Conservation (phyloP, 352 stramenopile genomes). For the Globisporangium sylvaticum region DNA sequence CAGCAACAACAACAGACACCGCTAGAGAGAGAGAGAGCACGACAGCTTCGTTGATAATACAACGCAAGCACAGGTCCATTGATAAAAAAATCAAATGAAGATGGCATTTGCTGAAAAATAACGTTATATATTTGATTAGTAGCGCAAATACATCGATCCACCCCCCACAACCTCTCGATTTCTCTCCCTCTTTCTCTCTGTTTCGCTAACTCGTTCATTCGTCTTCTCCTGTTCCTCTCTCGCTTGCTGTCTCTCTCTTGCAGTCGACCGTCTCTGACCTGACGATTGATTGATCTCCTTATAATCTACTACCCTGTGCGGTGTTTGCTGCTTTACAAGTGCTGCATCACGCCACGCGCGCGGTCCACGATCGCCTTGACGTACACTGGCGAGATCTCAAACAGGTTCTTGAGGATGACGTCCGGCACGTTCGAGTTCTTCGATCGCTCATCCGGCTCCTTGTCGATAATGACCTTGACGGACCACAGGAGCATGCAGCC, state of each 20-base stretch:
- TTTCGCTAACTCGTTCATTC: neutral
- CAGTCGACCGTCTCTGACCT: constrained; percentile 15
- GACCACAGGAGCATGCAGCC: constrained; percentile 80
- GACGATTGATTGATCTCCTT: neutral
- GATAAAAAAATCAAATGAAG: neutral
- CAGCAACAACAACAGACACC: constrained; percentile 1
- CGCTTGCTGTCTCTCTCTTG: constrained; percentile 4
- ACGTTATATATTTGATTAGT: constrained; percentile 33
- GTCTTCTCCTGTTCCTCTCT: neutral
- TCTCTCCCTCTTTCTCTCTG: neutral
- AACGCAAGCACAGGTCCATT: neutral
- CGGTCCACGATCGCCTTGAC: constrained; percentile 83
- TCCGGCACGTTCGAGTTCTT: constrained; percentile 82
- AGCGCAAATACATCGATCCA: constrained; percentile 15
- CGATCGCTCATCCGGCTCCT: constrained; percentile 63
- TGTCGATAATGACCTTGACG: constrained; percentile 78
- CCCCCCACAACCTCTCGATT: constrained; percentile 7
- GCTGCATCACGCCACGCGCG: constrained; percentile 43
- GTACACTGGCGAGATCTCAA: constrained; percentile 81
- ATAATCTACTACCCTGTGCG: neutral
- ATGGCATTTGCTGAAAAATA: constrained; percentile 23
- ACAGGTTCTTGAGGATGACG: constrained; percentile 87
- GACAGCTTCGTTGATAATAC: too few species aligned
- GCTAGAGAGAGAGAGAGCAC: constrained; percentile 3
- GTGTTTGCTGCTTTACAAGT: constrained; percentile 25